Conservation (phyloP, 1,284 basidiomycete species). For the Malassezia cuniculi region DNA sequence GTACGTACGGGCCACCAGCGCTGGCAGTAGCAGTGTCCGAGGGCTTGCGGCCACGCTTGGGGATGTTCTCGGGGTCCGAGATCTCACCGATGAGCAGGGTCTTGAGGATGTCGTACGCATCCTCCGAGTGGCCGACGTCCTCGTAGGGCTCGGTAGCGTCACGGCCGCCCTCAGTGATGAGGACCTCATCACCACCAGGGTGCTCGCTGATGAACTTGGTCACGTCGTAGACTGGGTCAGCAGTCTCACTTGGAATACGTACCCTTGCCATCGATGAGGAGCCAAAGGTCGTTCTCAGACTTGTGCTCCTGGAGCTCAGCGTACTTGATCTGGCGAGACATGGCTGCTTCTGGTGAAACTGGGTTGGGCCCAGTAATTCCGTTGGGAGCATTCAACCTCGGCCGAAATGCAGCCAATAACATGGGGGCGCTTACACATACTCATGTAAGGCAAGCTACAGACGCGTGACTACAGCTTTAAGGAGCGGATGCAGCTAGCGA, state of each 20-base stretch:
- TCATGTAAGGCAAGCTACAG: too few species aligned
- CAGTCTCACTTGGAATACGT: slow-evolving; percentile 4
- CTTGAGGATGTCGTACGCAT: slow-evolving; percentile 79
- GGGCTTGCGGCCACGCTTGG: slow-evolving; percentile 4
- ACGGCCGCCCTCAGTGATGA: slow-evolving; percentile 79
- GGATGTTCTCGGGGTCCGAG: slow-evolving; percentile 23
- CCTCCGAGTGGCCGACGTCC: slow-evolving; percentile 97
- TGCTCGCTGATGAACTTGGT: slow-evolving; percentile 94
- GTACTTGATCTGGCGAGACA: slow-evolving; percentile 26
- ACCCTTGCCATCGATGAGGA: slow-evolving; percentile 43
- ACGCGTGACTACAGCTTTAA: too few species aligned
- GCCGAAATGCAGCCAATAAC: too few species aligned
- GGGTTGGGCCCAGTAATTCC: too few species aligned
- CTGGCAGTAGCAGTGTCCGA: background rate
- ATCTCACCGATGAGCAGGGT: slow-evolving; percentile 51
- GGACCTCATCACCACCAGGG: slow-evolving; percentile 93
- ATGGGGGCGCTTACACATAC: too few species aligned
- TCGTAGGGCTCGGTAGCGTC: slow-evolving; percentile 98
- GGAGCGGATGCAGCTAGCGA: too few species aligned
- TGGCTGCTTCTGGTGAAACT: too few species aligned
- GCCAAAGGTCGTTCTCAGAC: slow-evolving; percentile 38
- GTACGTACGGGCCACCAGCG: slow-evolving; percentile 8
- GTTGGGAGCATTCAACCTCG: too few species aligned
- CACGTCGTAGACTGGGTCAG: slow-evolving; percentile 69
- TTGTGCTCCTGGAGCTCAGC: slow-evolving; percentile 39